These are phyloP conservation scores for Neostapfia colusana DNA, from an alignment of 176 grass and related monocot genomes.

Conservation along the genomic window DNA sequence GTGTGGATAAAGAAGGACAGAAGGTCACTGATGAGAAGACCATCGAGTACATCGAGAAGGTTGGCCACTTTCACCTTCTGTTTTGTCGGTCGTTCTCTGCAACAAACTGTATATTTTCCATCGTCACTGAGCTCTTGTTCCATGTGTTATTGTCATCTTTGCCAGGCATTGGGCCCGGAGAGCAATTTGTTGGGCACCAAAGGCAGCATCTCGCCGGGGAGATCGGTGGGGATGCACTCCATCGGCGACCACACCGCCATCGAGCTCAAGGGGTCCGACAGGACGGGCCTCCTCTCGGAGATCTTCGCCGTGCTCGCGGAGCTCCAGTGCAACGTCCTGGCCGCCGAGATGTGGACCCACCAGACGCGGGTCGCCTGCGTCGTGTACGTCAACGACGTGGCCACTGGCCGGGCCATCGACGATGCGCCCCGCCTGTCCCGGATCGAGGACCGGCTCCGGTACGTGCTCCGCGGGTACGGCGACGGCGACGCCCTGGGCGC, in stretches of 20 bases:
- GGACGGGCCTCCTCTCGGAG: slow-evolving; percentile 84
- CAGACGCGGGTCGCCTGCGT: slow-evolving; percentile 63
- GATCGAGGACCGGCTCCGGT: slow-evolving; percentile 67
- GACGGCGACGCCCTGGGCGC: slow-evolving; percentile 38
- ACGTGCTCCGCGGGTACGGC: slow-evolving; percentile 60
- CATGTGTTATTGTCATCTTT: not conserved
- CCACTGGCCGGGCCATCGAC: slow-evolving; percentile 48
- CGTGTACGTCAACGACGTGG: slow-evolving; percentile 81
- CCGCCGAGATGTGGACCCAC: slow-evolving; percentile 93
- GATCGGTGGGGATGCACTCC: slow-evolving; percentile 76
- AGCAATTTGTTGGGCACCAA: slow-evolving; percentile 60
- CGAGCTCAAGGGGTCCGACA: slow-evolving; percentile 84
- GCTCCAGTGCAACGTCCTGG: slow-evolving; percentile 79
- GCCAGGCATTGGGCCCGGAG: slow-evolving; percentile 82
- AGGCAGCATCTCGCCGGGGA: slow-evolving; percentile 43
- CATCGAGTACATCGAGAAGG: slow-evolving; percentile 84
- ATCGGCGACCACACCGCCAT: slow-evolving; percentile 81
- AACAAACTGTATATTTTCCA: not conserved
- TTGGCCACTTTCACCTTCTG: slow-evolving; percentile 1
- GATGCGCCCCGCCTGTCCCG: slow-evolving; percentile 40
- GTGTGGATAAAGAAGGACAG: slow-evolving; percentile 68
- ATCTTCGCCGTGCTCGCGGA: slow-evolving; percentile 82
- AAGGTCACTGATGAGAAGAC: slow-evolving; percentile 86
- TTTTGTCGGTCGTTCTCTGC: not conserved
- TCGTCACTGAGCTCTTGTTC: not conserved